Evolutionary conservation across 2,329 filamentous ascomycete genomes (phyloP), one percentile per base, ranked within the genome.

Genomic region (Gnomoniopsis sp.): DNA sequence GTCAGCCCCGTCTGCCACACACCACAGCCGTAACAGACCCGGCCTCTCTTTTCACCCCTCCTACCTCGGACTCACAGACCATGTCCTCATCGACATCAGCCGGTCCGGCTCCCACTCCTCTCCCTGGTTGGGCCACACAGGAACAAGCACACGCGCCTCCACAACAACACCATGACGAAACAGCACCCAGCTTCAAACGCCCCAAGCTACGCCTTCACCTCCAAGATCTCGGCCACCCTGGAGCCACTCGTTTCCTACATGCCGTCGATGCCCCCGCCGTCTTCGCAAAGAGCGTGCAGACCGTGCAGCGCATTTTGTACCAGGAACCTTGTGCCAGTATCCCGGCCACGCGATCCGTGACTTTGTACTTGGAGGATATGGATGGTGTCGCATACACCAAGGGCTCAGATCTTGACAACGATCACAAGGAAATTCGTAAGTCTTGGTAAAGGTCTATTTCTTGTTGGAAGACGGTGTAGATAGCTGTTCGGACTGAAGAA

Each of bases 351-450:
- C 88, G 91, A 61, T 96, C 91, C 53, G 86, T 98, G 19, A 97
- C 93, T 0, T 75, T 98, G 38, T 80, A 96, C 60, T 78, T 98
- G 4, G 85, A 90, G 33, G 79, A 86, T 64, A 92, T 96, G 84
- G 79, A 77, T 50, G 93, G 93, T 52, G 90, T 98, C 4, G 93
- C 93, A 21, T 96, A 97, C 76, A 97, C 93, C 1, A 91, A 85
- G 19, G 61, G 61, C 12, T 58, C 52, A 14, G 55, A 58, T 7
- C 55, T 62, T 17, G 61, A 62, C 49, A 17, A 38, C 36, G 61
- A 62, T 44, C 61, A 62, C 58, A 62, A 62, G 58, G 61, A 62
- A 41, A 61, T 62, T 17, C 61, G 50, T 53, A 44, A 15, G 50
- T 51, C 4, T 30, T 21, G 43, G 43, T 19, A 46, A 11, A 15